These are phyloP conservation scores for Metschnikowia vanudenii DNA, from an alignment of 805 yeast species.

Conservation along the genomic window DNA sequence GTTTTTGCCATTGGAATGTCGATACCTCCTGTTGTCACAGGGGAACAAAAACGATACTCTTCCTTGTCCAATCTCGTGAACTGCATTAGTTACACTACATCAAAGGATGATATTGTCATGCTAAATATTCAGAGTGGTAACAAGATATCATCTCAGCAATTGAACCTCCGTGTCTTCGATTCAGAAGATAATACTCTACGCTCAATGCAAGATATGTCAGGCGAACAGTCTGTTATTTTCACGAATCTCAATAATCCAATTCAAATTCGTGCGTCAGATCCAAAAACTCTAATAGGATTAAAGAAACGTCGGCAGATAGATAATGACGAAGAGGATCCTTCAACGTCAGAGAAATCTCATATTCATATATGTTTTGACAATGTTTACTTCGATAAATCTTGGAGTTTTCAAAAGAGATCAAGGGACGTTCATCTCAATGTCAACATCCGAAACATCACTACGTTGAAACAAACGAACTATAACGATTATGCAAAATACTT, in stretches of 20 bases:
- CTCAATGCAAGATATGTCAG: conserved; percentile 28
- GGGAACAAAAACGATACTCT: conserved; percentile 31
- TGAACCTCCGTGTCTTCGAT: conserved; percentile 39
- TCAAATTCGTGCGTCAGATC: conserved; percentile 16
- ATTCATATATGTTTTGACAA: conserved; percentile 44
- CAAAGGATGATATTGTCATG: conserved; percentile 38
- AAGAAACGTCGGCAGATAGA: conserved; percentile 11
- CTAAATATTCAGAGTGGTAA: conserved; percentile 33
- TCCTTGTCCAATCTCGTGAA: conserved; percentile 29
- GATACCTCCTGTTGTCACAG: conserved; percentile 34
- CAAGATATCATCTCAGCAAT: conserved; percentile 30
- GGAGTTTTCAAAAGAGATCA: conserved; percentile 37
- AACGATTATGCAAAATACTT: conserved; percentile 36
- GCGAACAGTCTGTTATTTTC: conserved; percentile 35
- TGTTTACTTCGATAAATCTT: conserved; percentile 39
- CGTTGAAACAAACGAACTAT: conserved; percentile 37
- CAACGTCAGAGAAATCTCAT: conserved; percentile 26
- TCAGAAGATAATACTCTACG: conserved; percentile 37
- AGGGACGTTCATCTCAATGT: conserved; percentile 36
- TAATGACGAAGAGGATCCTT: conserved; percentile 18
- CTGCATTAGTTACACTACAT: conserved; percentile 38
- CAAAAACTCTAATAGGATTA: conserved; percentile 9
- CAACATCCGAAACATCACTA: conserved; percentile 35
- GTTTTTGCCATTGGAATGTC: conserved; percentile 31
- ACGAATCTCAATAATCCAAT: conserved; percentile 35